phyloP scores from a whole-genome alignment of 164 flowering plant genomes.

The Berberis vulgaris region DNA sequence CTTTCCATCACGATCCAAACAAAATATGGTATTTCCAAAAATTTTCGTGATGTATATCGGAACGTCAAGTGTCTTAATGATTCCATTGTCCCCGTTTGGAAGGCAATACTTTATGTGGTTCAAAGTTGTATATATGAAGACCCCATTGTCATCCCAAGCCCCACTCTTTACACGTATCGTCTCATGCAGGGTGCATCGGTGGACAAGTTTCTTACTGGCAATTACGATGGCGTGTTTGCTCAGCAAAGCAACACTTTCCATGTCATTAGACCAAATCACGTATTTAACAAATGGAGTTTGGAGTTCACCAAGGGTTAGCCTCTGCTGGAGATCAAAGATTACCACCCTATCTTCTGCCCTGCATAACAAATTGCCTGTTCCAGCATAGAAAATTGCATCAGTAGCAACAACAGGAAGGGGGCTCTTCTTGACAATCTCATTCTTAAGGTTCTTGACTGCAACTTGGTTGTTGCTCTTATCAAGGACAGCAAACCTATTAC shows the following conservation, averaged over 20 bases:
- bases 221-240: slow-evolving; percentile 40
- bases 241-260: slow-evolving; percentile 43
- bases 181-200: slow-evolving; percentile 45
- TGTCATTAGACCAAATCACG: slow-evolving; percentile 42
- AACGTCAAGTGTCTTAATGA: slow-evolving; percentile 41
- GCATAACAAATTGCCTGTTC: slow-evolving; percentile 40
- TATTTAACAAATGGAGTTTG: slow-evolving; percentile 37
- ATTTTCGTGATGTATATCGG: slow-evolving; percentile 40
- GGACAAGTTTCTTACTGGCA: slow-evolving; percentile 38
- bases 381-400: slow-evolving; percentile 46
- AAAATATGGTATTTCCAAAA: slow-evolving; percentile 30
- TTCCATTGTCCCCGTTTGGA: slow-evolving; percentile 47
- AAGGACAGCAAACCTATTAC: slow-evolving; percentile 49
- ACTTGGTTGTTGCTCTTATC: slow-evolving; percentile 44
- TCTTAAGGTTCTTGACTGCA: slow-evolving; percentile 40
- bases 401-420: slow-evolving; percentile 28
- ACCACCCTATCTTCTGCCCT: slow-evolving; percentile 41
- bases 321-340: slow-evolving; percentile 45
- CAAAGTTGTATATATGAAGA: slow-evolving; percentile 41
- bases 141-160: slow-evolving; percentile 50
- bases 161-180: slow-evolving; percentile 49
- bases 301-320: slow-evolving; percentile 38
- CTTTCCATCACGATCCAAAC: slow-evolving; percentile 48
- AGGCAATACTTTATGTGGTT: slow-evolving; percentile 52
- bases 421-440: slow-evolving; percentile 43